These are phyloP conservation scores for Aspergillus oerlinghausenensis DNA, from an alignment of 2,329 filamentous ascomycete genomes.

Conservation along the genomic window DNA sequence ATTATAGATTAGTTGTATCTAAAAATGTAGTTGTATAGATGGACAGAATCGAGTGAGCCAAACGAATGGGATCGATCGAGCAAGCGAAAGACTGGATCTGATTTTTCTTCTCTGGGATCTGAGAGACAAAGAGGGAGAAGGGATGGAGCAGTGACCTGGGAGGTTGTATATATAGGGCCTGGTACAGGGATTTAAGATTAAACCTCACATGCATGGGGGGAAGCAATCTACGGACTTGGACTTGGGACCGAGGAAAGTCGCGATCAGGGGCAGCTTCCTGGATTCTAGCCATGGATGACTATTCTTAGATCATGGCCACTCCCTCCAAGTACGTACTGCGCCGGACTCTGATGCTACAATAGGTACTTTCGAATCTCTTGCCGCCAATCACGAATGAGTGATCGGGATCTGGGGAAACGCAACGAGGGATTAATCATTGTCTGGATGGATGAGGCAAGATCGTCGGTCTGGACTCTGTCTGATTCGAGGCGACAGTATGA, in stretches of 20 bases:
- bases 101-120: constrained; percentile 2
- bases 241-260: not conserved
- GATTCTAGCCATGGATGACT: not conserved
- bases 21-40: not conserved
- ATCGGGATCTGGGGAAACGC: constrained; percentile 1
- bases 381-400: not conserved
- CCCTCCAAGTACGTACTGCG: too few relatives aligned
- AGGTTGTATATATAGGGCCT: constrained; percentile 11
- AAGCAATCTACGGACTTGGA: constrained; percentile 1
- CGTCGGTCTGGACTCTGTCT: constrained; percentile 11
- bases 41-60: not conserved
- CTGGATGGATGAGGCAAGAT: constrained; percentile 3
- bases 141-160: not conserved
- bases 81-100: constrained; percentile 13
- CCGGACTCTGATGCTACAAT: not conserved
- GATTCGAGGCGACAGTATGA: not conserved
- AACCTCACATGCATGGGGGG: constrained; percentile 10
- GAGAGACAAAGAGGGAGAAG: not conserved
- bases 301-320: not conserved
- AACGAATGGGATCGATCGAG: constrained; percentile 15
- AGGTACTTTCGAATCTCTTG: not conserved
- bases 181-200: not conserved
- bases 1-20: constrained; percentile 5
- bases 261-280: constrained; percentile 6
- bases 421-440: constrained; percentile 6